phyloP scores from a whole-genome alignment of 208 protist species.

The Leishmania gerbilli region DNA sequence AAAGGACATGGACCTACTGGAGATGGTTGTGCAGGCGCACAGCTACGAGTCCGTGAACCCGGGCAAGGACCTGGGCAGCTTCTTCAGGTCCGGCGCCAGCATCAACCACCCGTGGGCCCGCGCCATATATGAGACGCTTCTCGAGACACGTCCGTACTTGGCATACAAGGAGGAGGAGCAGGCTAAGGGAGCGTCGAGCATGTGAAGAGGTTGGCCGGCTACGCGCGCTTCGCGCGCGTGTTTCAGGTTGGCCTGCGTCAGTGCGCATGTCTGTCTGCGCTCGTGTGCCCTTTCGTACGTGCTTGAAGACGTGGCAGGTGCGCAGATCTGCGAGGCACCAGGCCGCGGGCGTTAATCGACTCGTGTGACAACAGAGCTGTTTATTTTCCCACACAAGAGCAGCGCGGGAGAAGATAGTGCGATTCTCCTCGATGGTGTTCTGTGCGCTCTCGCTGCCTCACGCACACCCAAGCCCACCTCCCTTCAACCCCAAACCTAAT shows the following conservation, averaged over 20 bases:
- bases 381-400: neutral
- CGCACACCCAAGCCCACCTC: neutral
- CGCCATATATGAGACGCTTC: slow-evolving; percentile 68
- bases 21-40: slow-evolving; percentile 93
- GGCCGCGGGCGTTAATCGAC: too few species aligned
- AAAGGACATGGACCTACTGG: slow-evolving; percentile 92
- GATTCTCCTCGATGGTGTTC: neutral
- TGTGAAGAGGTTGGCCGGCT: neutral
- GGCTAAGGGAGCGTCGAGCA: neutral
- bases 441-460: neutral
- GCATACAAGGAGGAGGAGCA: slow-evolving; percentile 14
- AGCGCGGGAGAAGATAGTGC: neutral
- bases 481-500: neutral
- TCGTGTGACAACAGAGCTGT: neutral
- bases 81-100: slow-evolving; percentile 71
- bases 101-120: slow-evolving; percentile 82
- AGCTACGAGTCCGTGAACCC: slow-evolving; percentile 76
- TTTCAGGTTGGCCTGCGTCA: neutral
- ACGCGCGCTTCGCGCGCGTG: neutral
- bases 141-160: slow-evolving; percentile 40
- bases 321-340: neutral
- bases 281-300: neutral
- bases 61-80: slow-evolving; percentile 72
- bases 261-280: neutral
- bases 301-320: neutral